Conservation (phyloP, 2,329 filamentous ascomycete genomes). For the Xylariaceae sp. region DNA sequence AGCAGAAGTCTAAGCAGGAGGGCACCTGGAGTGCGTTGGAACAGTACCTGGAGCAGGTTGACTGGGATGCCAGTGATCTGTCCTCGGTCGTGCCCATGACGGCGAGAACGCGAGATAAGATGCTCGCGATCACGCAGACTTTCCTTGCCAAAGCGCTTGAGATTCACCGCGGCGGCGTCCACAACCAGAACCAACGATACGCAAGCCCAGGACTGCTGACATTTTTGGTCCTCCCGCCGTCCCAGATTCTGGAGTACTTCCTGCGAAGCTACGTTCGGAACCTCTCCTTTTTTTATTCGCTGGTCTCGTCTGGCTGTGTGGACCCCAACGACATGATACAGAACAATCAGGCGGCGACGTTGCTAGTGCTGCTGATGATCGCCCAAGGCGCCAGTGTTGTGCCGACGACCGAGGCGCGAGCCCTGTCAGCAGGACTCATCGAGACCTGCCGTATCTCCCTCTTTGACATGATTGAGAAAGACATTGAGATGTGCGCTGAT, state of each 20-base stretch:
- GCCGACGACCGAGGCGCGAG: constrained; percentile 56
- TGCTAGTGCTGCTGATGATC: constrained; percentile 64
- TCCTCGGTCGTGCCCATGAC: constrained; percentile 38
- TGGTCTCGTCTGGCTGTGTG: constrained; percentile 51
- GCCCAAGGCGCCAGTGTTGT: constrained; percentile 62
- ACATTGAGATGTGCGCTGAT: constrained; percentile 60
- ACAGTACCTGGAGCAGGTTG: constrained; percentile 30
- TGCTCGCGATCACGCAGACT: constrained; percentile 63
- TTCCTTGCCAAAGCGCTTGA: constrained; percentile 65
- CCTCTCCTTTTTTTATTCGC: constrained; percentile 58
- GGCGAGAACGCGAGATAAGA: constrained; percentile 53
- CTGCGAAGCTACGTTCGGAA: constrained; percentile 58
- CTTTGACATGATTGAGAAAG: constrained; percentile 65
- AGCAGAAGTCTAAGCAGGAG: constrained; percentile 41
- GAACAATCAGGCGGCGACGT: constrained; percentile 57
- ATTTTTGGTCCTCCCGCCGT: constrained; percentile 59
- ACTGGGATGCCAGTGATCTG: constrained; percentile 29
- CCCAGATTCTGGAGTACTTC: constrained; percentile 60
- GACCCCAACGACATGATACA: constrained; percentile 62
- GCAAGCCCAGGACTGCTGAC: constrained; percentile 45
- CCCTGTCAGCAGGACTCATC: constrained; percentile 57
- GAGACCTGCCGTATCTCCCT: constrained; percentile 66
- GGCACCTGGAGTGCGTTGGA: constrained; percentile 39
- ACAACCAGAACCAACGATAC: constrained; percentile 32
- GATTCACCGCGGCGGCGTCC: constrained; percentile 50